Base-by-base conservation (phyloP, 768 basidiomycete species). In the Plicaturopsis crispa region DNA sequence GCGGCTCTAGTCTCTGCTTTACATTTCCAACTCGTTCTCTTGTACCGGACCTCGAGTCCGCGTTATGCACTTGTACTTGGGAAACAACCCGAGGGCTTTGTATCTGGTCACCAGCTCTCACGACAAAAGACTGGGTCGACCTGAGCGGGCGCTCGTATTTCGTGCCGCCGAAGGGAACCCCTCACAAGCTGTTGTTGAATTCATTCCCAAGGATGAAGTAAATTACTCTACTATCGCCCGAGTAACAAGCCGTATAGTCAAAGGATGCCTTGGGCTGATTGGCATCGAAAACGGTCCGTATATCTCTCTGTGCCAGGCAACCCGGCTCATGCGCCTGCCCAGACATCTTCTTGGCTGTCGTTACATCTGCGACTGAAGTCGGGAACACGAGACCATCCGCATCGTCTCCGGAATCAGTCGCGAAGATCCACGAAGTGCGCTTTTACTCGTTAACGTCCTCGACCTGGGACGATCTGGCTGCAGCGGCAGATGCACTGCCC, bases 361-460 rank as follows among this genome's bases (percentile, higher is more conserved):
- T 94, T 38, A 80, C 81, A 5, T 73, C 80, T 31, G 77, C 87
- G 3, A 80, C 75, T 13, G 82, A 85, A 52, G 62, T 90, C 28
- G 88, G 84, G 32, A 78, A 80, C 52, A 76, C 79, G 32, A 67
- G 79, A 43, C 73, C 80, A 44, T 72, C 78, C 31, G 66, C 72
- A 43, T 57, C 68, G 43, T 42, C 54, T 6, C 66, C 80, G 10
- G 80, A 86, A 59, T 74, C 75, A 17, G 80, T 92, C 12, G 80
- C 80, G 7, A 81, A 79, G 44, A 92, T 99, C 40, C 79, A 92
- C 44, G 80, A 86, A 52, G 90, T 96, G 38, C 79, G 72, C 31
- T 98, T 97, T 65, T 91, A 80, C 63, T 87, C 87, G 49, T 61
- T 99, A 48, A 84, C 81, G 7, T 84, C 87, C 21, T 66, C 85